Base-by-base conservation (phyloP, 495 filamentous ascomycete genomes). In the Pyrenula massariospora region DNA sequence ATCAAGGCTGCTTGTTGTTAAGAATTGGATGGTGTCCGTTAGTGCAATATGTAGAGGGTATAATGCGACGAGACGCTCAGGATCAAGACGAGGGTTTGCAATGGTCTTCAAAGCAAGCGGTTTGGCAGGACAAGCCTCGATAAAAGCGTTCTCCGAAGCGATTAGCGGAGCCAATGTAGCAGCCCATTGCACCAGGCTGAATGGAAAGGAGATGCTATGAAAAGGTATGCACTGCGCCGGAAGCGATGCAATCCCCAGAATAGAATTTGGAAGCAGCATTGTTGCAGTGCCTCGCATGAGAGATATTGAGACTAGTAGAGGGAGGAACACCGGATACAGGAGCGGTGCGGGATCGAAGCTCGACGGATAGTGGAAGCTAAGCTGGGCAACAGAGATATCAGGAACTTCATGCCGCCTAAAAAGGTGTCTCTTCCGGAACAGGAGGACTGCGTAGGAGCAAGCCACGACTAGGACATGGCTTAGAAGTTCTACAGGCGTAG, bases 311-410 rank as follows among this genome's bases (percentile, higher is more conserved):
- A 95, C 84, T 20, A 89, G 75, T 8, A 93, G 62, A 1, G 93
- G 89, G 8, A 95, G 74, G 0, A 86, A 60, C 0, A 84, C 73
- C 1, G 93, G 94, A 63, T 97, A 98, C 20, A 98, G 73, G 10
- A 97, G 71, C 3, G 93, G 89, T 15, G 93, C 93, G 1, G 90
- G 93, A 63, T 98, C 93, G 66, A 97, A 95, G 23, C 78, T 74
- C 12, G 83, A 64, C 0, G 89, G 88, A 19, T 95, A 72, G 50
- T 73, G 67, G 80, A 64, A 77, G 72, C 24, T 66, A 69, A 42
- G 25, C 31, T 24, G 20, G 55, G 56, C 48, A 36, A 50, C 2
- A 12, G 42, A 11, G 55, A 57, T 48, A 60, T 53, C 19, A 64
- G 52, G 24, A 61, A 65, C 60, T 66, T 66, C 49, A 62, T 59